Evolutionary conservation across 1,139 yeast species (phyloP), one percentile per base, ranked within the genome.

Genomic region (Geotrichum cucujoidarum): DNA sequence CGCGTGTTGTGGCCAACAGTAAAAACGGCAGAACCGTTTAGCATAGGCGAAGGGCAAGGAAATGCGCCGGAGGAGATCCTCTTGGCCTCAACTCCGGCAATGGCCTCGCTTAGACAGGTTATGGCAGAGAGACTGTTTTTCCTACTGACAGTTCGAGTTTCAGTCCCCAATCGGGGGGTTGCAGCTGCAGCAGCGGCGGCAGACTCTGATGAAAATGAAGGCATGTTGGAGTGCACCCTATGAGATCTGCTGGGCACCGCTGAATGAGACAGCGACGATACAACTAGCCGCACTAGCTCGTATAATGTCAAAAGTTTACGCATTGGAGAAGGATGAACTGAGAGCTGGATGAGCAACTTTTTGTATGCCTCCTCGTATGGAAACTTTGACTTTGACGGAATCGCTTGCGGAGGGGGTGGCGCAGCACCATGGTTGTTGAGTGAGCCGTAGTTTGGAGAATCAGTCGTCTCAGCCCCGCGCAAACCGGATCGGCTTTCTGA

Each of bases 211-310:
- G 56, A 53, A 27, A 58, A 40, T 1, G 60, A 55, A 5, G 59
- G 53, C 50, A 50, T 49, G 37, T 52, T 56, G 11, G 60, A 57
- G 18, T 60, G 55, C 16, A 58, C 51, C 3, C 48, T 22, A 29
- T 35, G 29, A 16, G 45, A n/a, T 14, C 49, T 32, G 25, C 34
- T 32, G 13, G 25, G 24, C 8, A 13, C 25, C 2, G 40, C 29
- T 13, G 38, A 34, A 35, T 20, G 20, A 39, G 58, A 53, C 10
- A 62, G 48, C 1, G 63, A 55, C 7, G 60, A 55, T 2, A 62
- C 67, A 21, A 63, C 66, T n/a, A 63, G 52, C 50, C 58, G 51
- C 33, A 56, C 67, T 13, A 63, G 54, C 35, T 64, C 63, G 39
- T 61, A 60, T 17, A 63, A 43, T 11, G 59, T 50, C 18, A 56